Conservation (phyloP, 2,329 filamentous ascomycete genomes). For the Trichocomaceae sp. region DNA sequence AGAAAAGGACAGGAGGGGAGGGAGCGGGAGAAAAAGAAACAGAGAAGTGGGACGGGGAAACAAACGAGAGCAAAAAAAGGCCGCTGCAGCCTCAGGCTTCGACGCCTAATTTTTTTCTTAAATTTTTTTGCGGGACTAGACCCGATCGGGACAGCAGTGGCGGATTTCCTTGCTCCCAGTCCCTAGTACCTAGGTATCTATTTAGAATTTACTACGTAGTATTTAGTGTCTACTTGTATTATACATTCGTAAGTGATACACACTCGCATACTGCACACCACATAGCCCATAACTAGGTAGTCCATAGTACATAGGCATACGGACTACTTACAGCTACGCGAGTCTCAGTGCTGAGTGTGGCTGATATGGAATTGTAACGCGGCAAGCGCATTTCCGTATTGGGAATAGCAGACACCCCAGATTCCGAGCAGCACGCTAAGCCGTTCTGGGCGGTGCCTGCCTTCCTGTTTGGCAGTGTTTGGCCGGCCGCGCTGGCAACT, state of each 20-base stretch:
- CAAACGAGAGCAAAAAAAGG: conserved; percentile 8
- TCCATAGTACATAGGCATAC: no score
- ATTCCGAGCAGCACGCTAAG: neutral
- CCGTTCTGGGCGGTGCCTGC: neutral
- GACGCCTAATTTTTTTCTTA: neutral
- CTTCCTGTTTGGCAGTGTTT: no score
- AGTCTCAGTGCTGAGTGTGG: no score
- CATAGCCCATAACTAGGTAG: no score
- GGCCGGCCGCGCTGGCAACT: neutral
- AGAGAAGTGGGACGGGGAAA: conserved; percentile 13
- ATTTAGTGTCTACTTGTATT: no score
- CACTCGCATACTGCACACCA: no score
- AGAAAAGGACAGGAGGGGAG: conserved; percentile 9
- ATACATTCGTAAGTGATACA: no score
- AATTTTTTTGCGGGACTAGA: conserved; percentile 12
- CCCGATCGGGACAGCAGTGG: neutral
- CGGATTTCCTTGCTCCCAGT: neutral
- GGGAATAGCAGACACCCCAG: neutral
- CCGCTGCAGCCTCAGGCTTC: neutral
- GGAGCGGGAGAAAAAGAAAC: conserved; percentile 18
- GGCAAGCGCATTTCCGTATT: neutral
- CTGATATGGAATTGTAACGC: no score
- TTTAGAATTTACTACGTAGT: no score
- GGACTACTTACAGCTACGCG: no score
- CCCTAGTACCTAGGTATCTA: no score